Evolutionary conservation across 2,329 filamentous ascomycete species (phyloP), one percentile per base, ranked within the genome.

Genomic region (Blumeriella jaapii): DNA sequence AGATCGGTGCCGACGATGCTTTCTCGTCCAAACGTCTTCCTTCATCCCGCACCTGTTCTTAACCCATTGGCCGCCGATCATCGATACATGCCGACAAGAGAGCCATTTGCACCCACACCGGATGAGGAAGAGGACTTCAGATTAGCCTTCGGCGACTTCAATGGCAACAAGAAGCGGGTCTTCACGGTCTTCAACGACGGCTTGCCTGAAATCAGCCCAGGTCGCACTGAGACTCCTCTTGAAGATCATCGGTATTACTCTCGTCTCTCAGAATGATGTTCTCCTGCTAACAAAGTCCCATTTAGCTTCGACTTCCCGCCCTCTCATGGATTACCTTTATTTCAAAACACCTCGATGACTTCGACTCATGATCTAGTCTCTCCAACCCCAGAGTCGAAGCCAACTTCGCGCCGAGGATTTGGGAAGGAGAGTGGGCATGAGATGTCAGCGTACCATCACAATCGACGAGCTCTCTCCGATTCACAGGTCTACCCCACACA

Each of bases 41-140:
- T 42, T 20, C 41, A 44, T 12, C 35, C 36, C 22, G 17, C 39
- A 23, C 42, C 44, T 25, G 36, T 32, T 18, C 38, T 47, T n/a
- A 53, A 53, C 33, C 48, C 48, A 11, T 39, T 51, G 12, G 43
- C 42, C 15, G 24, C 12, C 17, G 44, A 40, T 37, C 31, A 36
- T 17, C 18, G 36, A 31, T 47, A 49, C 31, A 34, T 42, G 24
- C n/a, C n/a, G n/a, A n/a, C n/a, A n/a, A n/a, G n/a, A n/a, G n/a
- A n/a, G n/a, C n/a, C n/a, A n/a, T n/a, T n/a, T n/a, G n/a, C n/a
- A n/a, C 46, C 50, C 23, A 51, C 37, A 19, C 33, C 39, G 9
- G 53, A 56, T 6, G 53, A 56, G 31, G 41, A 52, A 12, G 53
- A 55, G 34, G 53, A 57, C 27, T 53, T 55, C 36, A 41, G 42